Percentiles rank a stretch among this genome's conserved stretches.
Evolutionary conservation across 208 protist genomes (phyloP).

Genomic region (Novymonas esmeraldas): DNA sequence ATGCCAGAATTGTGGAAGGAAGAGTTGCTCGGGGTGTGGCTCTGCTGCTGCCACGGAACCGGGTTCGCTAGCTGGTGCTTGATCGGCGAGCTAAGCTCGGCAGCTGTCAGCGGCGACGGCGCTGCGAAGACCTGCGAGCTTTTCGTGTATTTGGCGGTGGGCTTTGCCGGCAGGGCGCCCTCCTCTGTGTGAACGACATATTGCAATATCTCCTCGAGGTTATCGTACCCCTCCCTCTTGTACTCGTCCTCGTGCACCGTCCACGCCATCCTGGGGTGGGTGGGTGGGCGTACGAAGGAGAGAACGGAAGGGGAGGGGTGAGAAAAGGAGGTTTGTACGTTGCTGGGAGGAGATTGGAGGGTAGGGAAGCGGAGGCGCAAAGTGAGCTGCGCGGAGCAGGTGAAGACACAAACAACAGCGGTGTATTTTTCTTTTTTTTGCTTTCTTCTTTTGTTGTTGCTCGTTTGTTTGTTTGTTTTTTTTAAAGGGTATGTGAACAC

Average conservation of each 20-base stretch:
- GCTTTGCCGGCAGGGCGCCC: constrained; percentile 7
- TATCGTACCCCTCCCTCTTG: constrained; percentile 45
- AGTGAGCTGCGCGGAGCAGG: background rate
- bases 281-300: too few relatives aligned
- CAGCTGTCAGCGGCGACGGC: constrained; percentile 42
- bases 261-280: constrained; percentile 72
- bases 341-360: background rate
- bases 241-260: constrained; percentile 89
- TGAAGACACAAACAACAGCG: background rate
- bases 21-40: constrained; percentile 37
- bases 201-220: constrained; percentile 55
- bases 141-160: constrained; percentile 73
- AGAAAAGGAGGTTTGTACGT: too few relatives aligned
- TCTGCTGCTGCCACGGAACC: constrained; percentile 37
- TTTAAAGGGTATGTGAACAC: background rate
- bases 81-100: constrained; percentile 38
- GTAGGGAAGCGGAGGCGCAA: background rate
- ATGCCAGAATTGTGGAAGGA: constrained; percentile 20
- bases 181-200: constrained; percentile 48
- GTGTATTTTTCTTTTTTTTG: too few relatives aligned
- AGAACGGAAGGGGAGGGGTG: too few relatives aligned
- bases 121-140: constrained; percentile 78
- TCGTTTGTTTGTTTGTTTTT: too few relatives aligned
- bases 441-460: too few relatives aligned
- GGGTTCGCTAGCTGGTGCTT: constrained; percentile 43